Percentiles rank a stretch among this genome's conserved stretches.
phyloP scores from a whole-genome alignment of 192 early-diverging fungal genomes.

The Entrophospora sp. region DNA sequence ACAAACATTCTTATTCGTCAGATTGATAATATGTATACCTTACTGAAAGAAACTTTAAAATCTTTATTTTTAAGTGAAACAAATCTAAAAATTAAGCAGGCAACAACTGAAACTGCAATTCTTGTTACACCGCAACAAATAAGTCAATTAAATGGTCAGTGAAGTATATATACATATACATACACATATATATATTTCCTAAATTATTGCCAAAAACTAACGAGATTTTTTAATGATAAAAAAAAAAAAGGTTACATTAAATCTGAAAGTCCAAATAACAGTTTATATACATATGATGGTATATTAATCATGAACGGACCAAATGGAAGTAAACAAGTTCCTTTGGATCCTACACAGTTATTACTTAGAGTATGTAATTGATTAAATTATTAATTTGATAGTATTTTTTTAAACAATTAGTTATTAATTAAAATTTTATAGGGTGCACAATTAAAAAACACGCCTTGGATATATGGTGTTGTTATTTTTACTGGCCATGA shows the following conservation, averaged over 20 bases:
- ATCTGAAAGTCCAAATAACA: conserved; percentile 92
- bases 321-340: conserved; percentile 51
- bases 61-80: conserved; percentile 62
- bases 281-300: conserved; percentile 93
- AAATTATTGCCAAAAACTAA: too few relatives aligned
- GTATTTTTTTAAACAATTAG: neutral
- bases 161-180: too few relatives aligned
- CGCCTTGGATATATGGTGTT: conserved; percentile 87
- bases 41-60: neutral
- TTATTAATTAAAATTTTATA: neutral
- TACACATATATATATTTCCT: too few relatives aligned
- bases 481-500: conserved; percentile 97
- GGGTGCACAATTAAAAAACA: conserved; percentile 92
- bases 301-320: conserved; percentile 50
- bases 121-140: conserved; percentile 64
- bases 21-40: neutral
- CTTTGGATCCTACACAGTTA: conserved; percentile 88
- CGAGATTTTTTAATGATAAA: too few relatives aligned
- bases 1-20: neutral
- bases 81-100: conserved; percentile 96
- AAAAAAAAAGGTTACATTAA: conserved; percentile 59
- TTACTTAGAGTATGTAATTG: conserved; percentile 55
- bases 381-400: neutral
- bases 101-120: conserved; percentile 71
- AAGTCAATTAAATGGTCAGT: conserved; percentile 23